phyloP scores from a whole-genome alignment of 371 early-diverging fungal species.

The Mucor piriformis region DNA sequence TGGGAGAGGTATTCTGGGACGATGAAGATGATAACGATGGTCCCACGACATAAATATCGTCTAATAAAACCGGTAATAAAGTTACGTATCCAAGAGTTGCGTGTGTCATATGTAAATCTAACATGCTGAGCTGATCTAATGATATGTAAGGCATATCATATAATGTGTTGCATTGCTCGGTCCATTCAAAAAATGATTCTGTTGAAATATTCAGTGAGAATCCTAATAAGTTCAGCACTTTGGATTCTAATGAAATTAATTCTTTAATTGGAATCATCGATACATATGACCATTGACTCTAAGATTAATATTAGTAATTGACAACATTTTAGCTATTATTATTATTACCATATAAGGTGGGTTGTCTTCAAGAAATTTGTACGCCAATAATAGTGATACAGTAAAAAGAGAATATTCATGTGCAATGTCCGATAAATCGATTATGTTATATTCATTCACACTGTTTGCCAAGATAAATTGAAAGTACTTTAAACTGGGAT shows the following conservation, averaged over 20 bases:
- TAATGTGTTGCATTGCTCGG: slow-evolving; percentile 27
- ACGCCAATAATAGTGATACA: slow-evolving; percentile 36
- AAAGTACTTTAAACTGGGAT: slow-evolving; percentile 34
- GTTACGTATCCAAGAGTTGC: slow-evolving; percentile 8
- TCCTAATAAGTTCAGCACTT: slow-evolving; percentile 16
- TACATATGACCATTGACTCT: slow-evolving; percentile 33
- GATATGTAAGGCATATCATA: slow-evolving; percentile 10
- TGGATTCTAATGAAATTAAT: slow-evolving; percentile 23
- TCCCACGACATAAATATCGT: slow-evolving; percentile 13
- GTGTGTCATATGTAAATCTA: slow-evolving; percentile 22
- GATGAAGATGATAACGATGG: not conserved
- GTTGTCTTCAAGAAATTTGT: slow-evolving; percentile 42
- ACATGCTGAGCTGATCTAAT: slow-evolving; percentile 9
- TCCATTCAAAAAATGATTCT: slow-evolving; percentile 20
- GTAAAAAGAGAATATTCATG: slow-evolving; percentile 38
- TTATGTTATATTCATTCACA: slow-evolving; percentile 16
- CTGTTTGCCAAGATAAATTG: slow-evolving; percentile 26
- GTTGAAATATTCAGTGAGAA: slow-evolving; percentile 24
- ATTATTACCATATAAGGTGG: slow-evolving; percentile 33
- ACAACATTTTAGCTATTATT: not conserved
- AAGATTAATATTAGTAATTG: not conserved
- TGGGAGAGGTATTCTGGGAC: not conserved
- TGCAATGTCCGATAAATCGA: slow-evolving; percentile 24
- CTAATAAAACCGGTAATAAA: slow-evolving; percentile 20
- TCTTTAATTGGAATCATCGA: slow-evolving; percentile 28